phyloP scores from a whole-genome alignment of 805 yeast species.

The Pichia membranifaciens region DNA sequence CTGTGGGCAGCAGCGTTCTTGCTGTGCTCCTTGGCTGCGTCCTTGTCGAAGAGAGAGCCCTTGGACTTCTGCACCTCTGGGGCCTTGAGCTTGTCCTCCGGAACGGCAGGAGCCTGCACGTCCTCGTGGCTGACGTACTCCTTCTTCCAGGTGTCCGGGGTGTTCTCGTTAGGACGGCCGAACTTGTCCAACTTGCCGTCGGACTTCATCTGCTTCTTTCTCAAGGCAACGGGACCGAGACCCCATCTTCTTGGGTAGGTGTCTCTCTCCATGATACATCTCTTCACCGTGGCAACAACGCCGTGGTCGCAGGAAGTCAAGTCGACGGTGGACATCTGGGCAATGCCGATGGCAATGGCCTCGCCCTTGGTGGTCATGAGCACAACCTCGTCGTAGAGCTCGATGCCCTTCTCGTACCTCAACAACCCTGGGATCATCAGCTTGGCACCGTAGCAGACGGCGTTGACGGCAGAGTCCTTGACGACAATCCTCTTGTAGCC shows the following conservation, averaged over 20 bases:
- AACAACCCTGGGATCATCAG: constrained; percentile 97
- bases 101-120: constrained; percentile 56
- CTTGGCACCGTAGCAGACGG: constrained; percentile 98
- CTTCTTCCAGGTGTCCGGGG: constrained; percentile 89
- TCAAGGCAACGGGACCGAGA: constrained; percentile 95
- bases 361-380: constrained; percentile 98
- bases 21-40: constrained; percentile 20
- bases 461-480: constrained; percentile 89
- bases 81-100: constrained; percentile 42
- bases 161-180: constrained; percentile 89
- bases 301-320: constrained; percentile 97
- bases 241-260: constrained; percentile 99
- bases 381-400: constrained; percentile 95
- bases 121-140: constrained; percentile 69
- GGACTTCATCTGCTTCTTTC: constrained; percentile 96
- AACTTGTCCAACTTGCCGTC: constrained; percentile 95
- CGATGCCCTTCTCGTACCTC: constrained; percentile 97
- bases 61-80: constrained; percentile 39
- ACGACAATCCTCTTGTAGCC: constrained; percentile 96
- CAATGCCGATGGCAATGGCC: constrained; percentile 97
- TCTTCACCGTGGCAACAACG: constrained; percentile 95
- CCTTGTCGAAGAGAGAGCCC: constrained; percentile 38
- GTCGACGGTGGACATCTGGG: constrained; percentile 98
- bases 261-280: constrained; percentile 99
- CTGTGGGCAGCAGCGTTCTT: constrained; percentile 31